Evolutionary conservation across 345 rosid species (phyloP).

Genomic region (Viola odorata): DNA sequence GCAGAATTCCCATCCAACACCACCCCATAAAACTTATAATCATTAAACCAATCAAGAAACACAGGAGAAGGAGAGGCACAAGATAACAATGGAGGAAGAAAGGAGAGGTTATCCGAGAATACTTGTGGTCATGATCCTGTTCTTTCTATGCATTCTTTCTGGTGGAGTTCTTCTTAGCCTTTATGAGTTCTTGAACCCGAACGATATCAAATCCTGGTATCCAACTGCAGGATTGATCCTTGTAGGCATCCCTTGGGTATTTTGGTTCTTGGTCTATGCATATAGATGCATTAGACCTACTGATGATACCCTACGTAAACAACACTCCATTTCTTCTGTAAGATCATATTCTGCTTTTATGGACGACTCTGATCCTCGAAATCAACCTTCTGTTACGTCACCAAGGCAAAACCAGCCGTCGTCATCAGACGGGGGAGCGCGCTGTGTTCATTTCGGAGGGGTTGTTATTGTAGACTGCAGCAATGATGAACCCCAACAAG

Average conservation of each 20-base stretch:
- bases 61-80: slow-evolving; percentile 4
- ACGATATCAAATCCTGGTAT: slow-evolving; percentile 30
- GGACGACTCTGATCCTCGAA: background rate
- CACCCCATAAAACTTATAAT: background rate
- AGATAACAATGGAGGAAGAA: slow-evolving; percentile 16
- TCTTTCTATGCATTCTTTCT: slow-evolving; percentile 39
- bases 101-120: slow-evolving; percentile 49
- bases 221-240: slow-evolving; percentile 44
- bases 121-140: slow-evolving; percentile 31
- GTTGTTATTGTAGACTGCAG: slow-evolving; percentile 28
- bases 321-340: background rate
- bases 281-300: slow-evolving; percentile 45
- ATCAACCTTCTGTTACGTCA: background rate
- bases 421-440: slow-evolving; percentile 20
- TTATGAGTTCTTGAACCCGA: slow-evolving; percentile 35
- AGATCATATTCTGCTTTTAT: background rate
- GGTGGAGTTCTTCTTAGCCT: slow-evolving; percentile 54
- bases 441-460: slow-evolving; percentile 47
- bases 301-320: background rate
- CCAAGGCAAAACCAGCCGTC: slow-evolving; percentile 1
- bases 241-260: slow-evolving; percentile 61
- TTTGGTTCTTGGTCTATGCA: slow-evolving; percentile 55
- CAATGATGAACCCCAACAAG: background rate
- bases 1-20: background rate
- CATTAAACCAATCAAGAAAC: background rate